Evolutionary conservation across 345 rosid species (phyloP).

Genomic region (Brassica nigra): DNA sequence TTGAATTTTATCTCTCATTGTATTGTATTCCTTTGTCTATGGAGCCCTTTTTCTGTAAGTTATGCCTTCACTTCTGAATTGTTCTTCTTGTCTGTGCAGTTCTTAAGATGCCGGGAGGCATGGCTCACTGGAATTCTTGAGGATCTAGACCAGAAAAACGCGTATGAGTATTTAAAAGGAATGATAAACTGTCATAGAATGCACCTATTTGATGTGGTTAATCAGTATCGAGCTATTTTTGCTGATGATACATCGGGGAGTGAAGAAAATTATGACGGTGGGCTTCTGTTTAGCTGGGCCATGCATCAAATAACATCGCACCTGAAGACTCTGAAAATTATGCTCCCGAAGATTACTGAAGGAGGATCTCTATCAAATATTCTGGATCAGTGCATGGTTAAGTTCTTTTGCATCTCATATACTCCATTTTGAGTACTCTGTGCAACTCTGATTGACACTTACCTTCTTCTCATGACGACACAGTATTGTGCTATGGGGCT

Average conservation of each 20-base stretch:
- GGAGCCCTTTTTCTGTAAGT: neutral
- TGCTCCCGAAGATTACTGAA: slow-evolving; percentile 97
- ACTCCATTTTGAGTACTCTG: neutral
- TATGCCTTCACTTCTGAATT: slow-evolving; percentile 28
- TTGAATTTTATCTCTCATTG: neutral
- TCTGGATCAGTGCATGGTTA: slow-evolving; percentile 91
- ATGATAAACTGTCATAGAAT: slow-evolving; percentile 83
- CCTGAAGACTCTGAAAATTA: slow-evolving; percentile 87
- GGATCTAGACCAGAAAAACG: slow-evolving; percentile 86
- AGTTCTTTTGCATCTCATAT: slow-evolving; percentile 34
- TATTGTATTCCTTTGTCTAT: slow-evolving; percentile 1
- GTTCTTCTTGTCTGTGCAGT: slow-evolving; percentile 53
- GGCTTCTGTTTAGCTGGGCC: slow-evolving; percentile 96
- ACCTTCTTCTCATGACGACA: slow-evolving; percentile 19
- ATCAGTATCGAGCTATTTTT: slow-evolving; percentile 94
- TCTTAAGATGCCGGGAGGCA: slow-evolving; percentile 93
- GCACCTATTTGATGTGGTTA: slow-evolving; percentile 95
- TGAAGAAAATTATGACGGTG: slow-evolving; percentile 94
- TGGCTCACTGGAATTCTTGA: slow-evolving; percentile 98
- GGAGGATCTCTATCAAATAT: slow-evolving; percentile 94
- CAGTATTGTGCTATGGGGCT: slow-evolving; percentile 98
- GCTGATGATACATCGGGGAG: slow-evolving; percentile 98
- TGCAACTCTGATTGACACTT: slow-evolving; percentile 12
- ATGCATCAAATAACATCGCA: slow-evolving; percentile 98
- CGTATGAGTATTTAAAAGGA: slow-evolving; percentile 91